Evolutionary conservation across 805 yeast genomes (phyloP).

Genomic region (Isabelozyma gotoi): DNA sequence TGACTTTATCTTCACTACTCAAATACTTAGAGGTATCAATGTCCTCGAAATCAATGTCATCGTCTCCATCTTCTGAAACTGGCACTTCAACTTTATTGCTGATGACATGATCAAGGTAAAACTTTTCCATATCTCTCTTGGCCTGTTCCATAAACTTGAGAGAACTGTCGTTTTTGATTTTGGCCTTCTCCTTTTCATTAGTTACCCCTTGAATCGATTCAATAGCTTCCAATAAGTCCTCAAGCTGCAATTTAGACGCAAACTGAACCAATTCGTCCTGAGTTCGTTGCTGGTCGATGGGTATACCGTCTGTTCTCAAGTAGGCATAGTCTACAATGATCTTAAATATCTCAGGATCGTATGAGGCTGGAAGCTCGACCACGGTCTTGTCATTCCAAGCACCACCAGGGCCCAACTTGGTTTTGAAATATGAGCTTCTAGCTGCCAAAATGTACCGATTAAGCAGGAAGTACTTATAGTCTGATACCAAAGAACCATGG

Average conservation of each 20-base stretch:
- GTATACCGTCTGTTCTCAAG: conserved; percentile 31
- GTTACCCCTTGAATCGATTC: conserved; percentile 22
- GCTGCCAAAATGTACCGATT: conserved; percentile 37
- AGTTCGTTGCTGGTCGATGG: conserved; percentile 12
- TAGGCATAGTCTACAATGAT: conserved; percentile 29
- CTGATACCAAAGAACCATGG: conserved; percentile 11
- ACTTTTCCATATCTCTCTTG: conserved; percentile 27
- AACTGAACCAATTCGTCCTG: conserved; percentile 21
- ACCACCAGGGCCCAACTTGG: conserved; percentile 16
- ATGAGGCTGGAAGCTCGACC: conserved; percentile 14
- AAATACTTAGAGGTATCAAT: conserved; percentile 18
- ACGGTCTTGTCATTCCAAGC: conserved; percentile 18
- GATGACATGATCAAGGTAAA: conserved; percentile 24
- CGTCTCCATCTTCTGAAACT: conserved; percentile 11
- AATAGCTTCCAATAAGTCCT: conserved; percentile 36
- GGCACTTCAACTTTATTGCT: conserved; percentile 9
- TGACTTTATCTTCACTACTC: conserved; percentile 15
- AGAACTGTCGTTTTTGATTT: conserved; percentile 30
- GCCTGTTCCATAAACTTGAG: conserved; percentile 34
- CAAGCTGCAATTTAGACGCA: conserved; percentile 32
- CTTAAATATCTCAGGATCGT: conserved; percentile 18
- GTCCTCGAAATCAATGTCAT: conserved; percentile 32
- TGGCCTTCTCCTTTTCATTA: conserved; percentile 21
- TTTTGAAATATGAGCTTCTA: conserved; percentile 24
- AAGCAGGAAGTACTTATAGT: conserved; percentile 14